Evolutionary conservation across 805 yeast species (phyloP).

Genomic region (Candida silvatica): DNA sequence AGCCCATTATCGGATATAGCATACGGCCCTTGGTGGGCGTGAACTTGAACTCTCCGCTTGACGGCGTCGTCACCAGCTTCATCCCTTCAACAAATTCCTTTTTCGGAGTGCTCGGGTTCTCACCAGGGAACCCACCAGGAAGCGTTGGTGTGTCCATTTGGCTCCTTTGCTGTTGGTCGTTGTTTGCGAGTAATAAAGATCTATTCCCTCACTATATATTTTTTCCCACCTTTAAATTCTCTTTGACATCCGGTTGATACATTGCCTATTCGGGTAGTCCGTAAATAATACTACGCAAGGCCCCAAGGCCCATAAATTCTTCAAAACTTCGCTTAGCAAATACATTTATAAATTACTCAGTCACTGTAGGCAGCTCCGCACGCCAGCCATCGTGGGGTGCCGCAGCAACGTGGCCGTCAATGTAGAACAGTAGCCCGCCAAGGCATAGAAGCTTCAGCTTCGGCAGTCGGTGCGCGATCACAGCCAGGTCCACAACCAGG

Average conservation of each 20-base stretch:
- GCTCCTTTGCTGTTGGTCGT: too few relatives aligned
- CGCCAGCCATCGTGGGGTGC: slow-evolving; percentile 17
- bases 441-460: slow-evolving; percentile 12
- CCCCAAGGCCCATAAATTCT: too few relatives aligned
- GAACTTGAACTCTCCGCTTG: slow-evolving; percentile 19
- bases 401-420: too few relatives aligned
- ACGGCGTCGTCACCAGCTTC: slow-evolving; percentile 10
- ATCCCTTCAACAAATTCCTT: not conserved
- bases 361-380: too few relatives aligned
- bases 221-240: too few relatives aligned
- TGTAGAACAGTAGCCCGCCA: slow-evolving; percentile 17
- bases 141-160: too few relatives aligned
- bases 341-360: too few relatives aligned
- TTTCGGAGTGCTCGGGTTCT: not conserved
- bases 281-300: too few relatives aligned
- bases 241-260: too few relatives aligned
- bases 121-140: not conserved
- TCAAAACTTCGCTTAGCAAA: not conserved
- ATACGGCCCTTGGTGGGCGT: slow-evolving; percentile 23
- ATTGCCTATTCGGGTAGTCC: too few relatives aligned
- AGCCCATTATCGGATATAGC: slow-evolving; percentile 16
- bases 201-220: too few relatives aligned
- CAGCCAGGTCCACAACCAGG: slow-evolving; percentile 12
- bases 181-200: slow-evolving; percentile 13
- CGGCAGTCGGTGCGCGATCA: slow-evolving; percentile 8